Conservation (phyloP, 257 asterid genomes). For the Fraxinus quadrangulata region DNA sequence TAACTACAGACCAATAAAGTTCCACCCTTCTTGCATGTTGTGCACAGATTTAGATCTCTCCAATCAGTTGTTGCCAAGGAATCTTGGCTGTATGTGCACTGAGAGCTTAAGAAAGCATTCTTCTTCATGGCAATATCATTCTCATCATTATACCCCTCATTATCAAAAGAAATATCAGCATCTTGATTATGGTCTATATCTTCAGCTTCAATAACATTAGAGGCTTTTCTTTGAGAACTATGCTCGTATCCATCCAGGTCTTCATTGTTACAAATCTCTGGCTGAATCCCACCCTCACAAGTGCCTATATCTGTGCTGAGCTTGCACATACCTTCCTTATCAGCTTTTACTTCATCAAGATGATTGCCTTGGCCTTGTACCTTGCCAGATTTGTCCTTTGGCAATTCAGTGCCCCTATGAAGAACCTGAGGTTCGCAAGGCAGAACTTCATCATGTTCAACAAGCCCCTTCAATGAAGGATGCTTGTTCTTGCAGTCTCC, state of each 20-base stretch:
- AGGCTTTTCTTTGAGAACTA: slow-evolving; percentile 11
- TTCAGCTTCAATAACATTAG: slow-evolving; percentile 25
- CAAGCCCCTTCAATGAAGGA: slow-evolving; percentile 27
- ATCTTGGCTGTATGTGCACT: slow-evolving; percentile 46
- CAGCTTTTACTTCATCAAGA: slow-evolving; percentile 29
- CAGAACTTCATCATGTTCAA: slow-evolving; percentile 30
- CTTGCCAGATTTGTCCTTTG: slow-evolving; percentile 29
- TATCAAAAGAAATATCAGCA: slow-evolving; percentile 36
- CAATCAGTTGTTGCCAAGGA: slow-evolving; percentile 43
- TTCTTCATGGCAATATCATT: slow-evolving; percentile 44
- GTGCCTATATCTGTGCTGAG: slow-evolving; percentile 16
- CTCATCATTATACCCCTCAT: slow-evolving; percentile 48
- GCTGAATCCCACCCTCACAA: slow-evolving; percentile 12
- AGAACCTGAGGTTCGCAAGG: slow-evolving; percentile 26
- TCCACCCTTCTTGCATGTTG: slow-evolving; percentile 54
- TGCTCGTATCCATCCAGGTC: slow-evolving; percentile 19
- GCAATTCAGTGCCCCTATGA: slow-evolving; percentile 22
- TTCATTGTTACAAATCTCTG: slow-evolving; percentile 3
- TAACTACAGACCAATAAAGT: slow-evolving; percentile 51
- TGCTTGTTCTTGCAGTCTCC: slow-evolving; percentile 19
- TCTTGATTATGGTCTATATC: slow-evolving; percentile 27
- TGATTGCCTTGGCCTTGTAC: slow-evolving; percentile 31
- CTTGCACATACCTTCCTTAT: slow-evolving; percentile 21
- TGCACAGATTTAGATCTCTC: slow-evolving; percentile 46
- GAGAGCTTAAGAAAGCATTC: slow-evolving; percentile 53